Percentiles rank a stretch among this genome's conserved stretches.
Evolutionary conservation across 2,329 filamentous ascomycete species (phyloP).

Genomic region (Ophiocordyceps unilateralis): DNA sequence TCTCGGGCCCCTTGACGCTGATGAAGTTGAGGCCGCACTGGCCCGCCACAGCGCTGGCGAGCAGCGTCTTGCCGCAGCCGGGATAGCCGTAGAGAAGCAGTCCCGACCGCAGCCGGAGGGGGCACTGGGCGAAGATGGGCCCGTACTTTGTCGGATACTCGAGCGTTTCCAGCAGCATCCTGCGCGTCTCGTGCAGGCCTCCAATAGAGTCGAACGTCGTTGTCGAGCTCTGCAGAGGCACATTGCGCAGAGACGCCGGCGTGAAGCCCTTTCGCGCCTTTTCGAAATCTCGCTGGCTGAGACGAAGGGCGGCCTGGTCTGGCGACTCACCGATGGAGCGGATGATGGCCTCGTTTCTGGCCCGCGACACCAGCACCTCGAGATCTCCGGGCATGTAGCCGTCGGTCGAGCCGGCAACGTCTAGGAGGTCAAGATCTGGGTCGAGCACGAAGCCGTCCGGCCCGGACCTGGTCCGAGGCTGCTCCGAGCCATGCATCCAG

Average conservation of each 20-base stretch:
- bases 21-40: conserved; percentile 98
- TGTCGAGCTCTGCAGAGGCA: conserved; percentile 81
- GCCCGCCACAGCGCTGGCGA: conserved; percentile 91
- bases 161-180: conserved; percentile 83
- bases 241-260: conserved; percentile 83
- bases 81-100: conserved; percentile 88
- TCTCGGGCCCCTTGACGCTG: conserved; percentile 93
- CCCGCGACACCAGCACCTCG: conserved; percentile 66
- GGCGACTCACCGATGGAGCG: conserved; percentile 47
- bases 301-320: conserved; percentile 34
- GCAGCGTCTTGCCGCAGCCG: conserved; percentile 88
- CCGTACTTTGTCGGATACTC: conserved; percentile 97
- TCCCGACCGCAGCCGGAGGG: conserved; percentile 82
- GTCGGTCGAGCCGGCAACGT: conserved; percentile 84
- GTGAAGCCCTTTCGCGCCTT: conserved; percentile 82
- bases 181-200: conserved; percentile 68
- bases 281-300: conserved; percentile 63
- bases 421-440: conserved; percentile 69
- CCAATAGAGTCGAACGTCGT: conserved; percentile 89
- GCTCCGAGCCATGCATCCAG: conserved; percentile 62
- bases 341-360: conserved; percentile 83
- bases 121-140: conserved; percentile 91
- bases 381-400: conserved; percentile 97
- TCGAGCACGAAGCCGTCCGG: conserved; percentile 56
- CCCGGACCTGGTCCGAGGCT: conserved; percentile 16